These are phyloP conservation scores for Cucumis melo DNA, from an alignment of 306 rosid species.

Conservation along the genomic window DNA sequence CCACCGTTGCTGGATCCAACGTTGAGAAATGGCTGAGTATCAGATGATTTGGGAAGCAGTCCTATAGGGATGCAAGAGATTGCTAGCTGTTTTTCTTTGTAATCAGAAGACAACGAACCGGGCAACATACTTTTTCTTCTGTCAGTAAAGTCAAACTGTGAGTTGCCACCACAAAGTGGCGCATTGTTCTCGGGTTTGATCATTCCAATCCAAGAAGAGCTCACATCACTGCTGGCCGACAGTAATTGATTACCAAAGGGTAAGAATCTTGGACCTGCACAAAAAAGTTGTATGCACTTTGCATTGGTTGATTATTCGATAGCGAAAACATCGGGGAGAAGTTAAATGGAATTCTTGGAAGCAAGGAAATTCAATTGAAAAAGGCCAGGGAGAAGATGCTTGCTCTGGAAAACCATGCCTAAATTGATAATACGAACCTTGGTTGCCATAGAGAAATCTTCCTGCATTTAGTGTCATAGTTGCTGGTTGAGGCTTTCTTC, in stretches of 20 bases:
- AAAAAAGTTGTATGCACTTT: background rate
- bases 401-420: background rate
- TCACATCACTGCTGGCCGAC: slow-evolving; percentile 12
- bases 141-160: background rate
- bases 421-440: slow-evolving; percentile 30
- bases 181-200: slow-evolving; percentile 10
- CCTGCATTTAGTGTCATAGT: slow-evolving; percentile 46
- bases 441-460: slow-evolving; percentile 30
- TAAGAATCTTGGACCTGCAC: slow-evolving; percentile 18
- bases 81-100: slow-evolving; percentile 15
- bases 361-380: background rate
- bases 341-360: background rate
- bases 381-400: background rate
- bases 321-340: background rate
- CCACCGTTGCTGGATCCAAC: slow-evolving; percentile 9
- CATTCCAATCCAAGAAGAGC: slow-evolving; percentile 15
- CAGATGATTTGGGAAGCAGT: background rate
- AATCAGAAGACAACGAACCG: slow-evolving; percentile 1
- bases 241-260: slow-evolving; percentile 19
- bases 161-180: slow-evolving; percentile 1
- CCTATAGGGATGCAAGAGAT: slow-evolving; percentile 7
- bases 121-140: slow-evolving; percentile 12
- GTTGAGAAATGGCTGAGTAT: slow-evolving; percentile 8
- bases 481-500: slow-evolving; percentile 72
- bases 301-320: background rate